Base-by-base conservation (phyloP, 2,329 filamentous ascomycete species). In the Proliferodiscus dingleyae region DNA sequence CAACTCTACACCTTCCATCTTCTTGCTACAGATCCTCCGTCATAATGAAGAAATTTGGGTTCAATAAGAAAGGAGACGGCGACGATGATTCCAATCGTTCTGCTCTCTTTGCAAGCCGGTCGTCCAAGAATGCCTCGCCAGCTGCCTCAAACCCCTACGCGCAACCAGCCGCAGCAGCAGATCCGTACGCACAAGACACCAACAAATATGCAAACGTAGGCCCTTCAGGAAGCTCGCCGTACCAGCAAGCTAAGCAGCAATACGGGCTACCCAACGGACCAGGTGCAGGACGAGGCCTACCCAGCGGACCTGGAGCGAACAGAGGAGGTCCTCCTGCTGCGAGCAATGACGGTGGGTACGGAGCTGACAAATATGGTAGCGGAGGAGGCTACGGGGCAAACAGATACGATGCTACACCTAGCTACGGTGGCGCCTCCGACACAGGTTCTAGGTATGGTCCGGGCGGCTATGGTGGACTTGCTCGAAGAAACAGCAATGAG, bases 401-500 rank as follows among this genome's bases (percentile, higher is more conserved):
- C 55, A 67, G 71, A 63, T 81, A 81, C 59, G 72, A 74, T 32
- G 67, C 59, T 51, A 59, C 65, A 24, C 56, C 62, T 21, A 50
- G 47, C 22, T 56, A 52, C 21, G 46, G 52, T 39, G 18, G 49
- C 55, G 36, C 46, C 29, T 60, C 63, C 45, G 51, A 65, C 8
- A 52, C 63, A 23, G 61, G 61, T 30, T 60, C 66, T 47, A 65
- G 68, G 56, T 62, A 62, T 46, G 74, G 76, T 10, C 71, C 74
- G 9, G 76, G 77, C 37, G 80, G 80, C 22, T 84, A 84, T 52
- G 80, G 81, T 28, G 78, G 78, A 5, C 66, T 83, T 46, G 78
- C 77, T 37, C 67, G 68, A 39, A 62, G 63, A 24, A 68, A 69
- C 39, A 70, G 68, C 49, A 65, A 61, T 40, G 66, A 67, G 41